phyloP scores from a whole-genome alignment of 2,329 filamentous ascomycete genomes.

The Escovopsis weberi region DNA sequence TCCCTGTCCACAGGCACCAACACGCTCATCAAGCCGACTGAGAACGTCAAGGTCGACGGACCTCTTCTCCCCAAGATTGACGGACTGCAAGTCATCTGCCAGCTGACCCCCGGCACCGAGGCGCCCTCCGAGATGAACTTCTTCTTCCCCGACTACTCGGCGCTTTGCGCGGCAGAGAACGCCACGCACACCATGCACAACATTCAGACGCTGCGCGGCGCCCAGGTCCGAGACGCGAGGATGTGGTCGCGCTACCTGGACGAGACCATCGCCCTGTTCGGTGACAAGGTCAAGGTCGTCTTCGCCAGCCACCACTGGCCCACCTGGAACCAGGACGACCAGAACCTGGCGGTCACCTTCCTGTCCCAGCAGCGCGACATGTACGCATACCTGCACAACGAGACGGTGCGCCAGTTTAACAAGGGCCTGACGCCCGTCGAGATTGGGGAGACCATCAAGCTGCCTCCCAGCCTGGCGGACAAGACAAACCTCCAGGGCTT shows the following conservation, averaged over 20 bases:
- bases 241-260: conserved; percentile 24
- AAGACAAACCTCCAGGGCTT: conserved; percentile 16
- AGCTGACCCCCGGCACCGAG: conserved; percentile 26
- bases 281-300: conserved; percentile 16
- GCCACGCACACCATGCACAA: conserved; percentile 27
- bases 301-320: conserved; percentile 28
- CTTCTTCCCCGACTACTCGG: conserved; percentile 21
- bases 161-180: conserved; percentile 23
- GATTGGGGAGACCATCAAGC: conserved; percentile 22
- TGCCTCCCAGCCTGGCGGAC: conserved; percentile 18
- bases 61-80: conserved; percentile 15
- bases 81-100: conserved; percentile 23
- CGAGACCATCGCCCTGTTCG: conserved; percentile 21
- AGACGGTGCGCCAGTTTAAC: conserved; percentile 25
- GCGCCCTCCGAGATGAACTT: conserved; percentile 28
- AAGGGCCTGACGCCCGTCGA: conserved; percentile 20
- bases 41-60: conserved; percentile 17
- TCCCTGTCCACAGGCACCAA: conserved; percentile 16
- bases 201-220: conserved; percentile 26
- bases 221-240: conserved; percentile 24
- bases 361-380: conserved; percentile 23
- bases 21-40: conserved; percentile 20
- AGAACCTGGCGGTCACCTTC: conserved; percentile 8
- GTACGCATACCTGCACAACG: conserved; percentile 25
- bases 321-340: conserved; percentile 19